These are phyloP conservation scores for Lipomyces lipofer DNA, from an alignment of 805 yeast genomes.

Conservation along the genomic window DNA sequence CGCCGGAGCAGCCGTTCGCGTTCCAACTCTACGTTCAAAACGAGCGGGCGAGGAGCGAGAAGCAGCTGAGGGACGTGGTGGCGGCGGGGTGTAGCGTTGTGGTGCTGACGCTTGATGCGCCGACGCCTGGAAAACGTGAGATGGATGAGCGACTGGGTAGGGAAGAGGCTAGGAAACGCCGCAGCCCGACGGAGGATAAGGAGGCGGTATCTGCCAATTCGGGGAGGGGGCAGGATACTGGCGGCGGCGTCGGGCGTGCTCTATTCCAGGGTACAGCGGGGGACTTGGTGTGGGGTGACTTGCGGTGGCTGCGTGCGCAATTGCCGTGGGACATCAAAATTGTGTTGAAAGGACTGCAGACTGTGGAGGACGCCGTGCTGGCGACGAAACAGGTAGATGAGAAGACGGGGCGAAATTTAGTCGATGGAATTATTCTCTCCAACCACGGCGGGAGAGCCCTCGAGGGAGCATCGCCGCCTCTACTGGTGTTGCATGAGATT, in stretches of 20 bases:
- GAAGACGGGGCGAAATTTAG: constrained; percentile 25
- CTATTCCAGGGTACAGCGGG: constrained; percentile 36
- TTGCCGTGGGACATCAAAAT: constrained; percentile 32
- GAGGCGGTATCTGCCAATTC: constrained; percentile 26
- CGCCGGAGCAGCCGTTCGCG: constrained; percentile 47
- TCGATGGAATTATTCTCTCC: constrained; percentile 58
- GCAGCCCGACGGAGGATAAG: constrained; percentile 13
- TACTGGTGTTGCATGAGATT: constrained; percentile 61
- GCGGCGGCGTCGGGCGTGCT: constrained; percentile 40
- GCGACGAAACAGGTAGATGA: constrained; percentile 23
- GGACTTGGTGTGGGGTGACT: constrained; percentile 30
- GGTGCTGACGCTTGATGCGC: constrained; percentile 55
- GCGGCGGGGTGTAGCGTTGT: constrained; percentile 46
- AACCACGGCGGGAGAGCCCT: constrained; percentile 75
- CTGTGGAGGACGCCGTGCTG: constrained; percentile 31
- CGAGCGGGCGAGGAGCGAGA: constrained; percentile 40
- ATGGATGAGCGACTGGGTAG: constrained; percentile 46
- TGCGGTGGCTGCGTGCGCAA: constrained; percentile 25
- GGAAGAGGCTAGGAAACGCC: constrained; percentile 31
- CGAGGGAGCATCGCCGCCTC: constrained; percentile 61
- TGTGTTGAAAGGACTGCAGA: constrained; percentile 33
- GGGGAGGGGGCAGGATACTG: constrained; percentile 37
- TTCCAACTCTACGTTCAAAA: constrained; percentile 51
- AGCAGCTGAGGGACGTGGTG: constrained; percentile 45
- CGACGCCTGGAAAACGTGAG: constrained; percentile 53